Conservation (phyloP, 176 grass and related monocot species). For the Aechmea fasciata region DNA sequence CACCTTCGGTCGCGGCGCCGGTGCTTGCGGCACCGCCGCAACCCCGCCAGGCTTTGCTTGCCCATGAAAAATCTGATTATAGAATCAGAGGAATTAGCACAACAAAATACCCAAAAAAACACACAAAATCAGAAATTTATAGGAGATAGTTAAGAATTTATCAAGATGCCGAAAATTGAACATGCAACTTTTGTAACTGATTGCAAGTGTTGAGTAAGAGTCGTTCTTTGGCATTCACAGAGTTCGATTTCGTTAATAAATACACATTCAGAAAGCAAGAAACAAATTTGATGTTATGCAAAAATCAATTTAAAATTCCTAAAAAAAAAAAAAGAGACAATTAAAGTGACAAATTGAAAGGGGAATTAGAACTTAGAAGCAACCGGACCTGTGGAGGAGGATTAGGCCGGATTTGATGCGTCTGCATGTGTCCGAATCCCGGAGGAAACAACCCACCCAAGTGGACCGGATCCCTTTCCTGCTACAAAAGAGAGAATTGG, state of each 20-base stretch:
- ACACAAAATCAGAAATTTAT: background rate
- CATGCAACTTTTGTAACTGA: too few species aligned
- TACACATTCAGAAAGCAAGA: background rate
- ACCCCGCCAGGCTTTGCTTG: constrained; percentile 54
- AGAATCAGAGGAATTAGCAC: constrained; percentile 2
- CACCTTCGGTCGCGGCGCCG: constrained; percentile 86
- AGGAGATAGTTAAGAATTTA: background rate
- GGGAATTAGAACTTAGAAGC: constrained; percentile 10
- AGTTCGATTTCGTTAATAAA: background rate
- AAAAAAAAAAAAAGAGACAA: constrained; percentile 9
- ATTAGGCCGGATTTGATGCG: constrained; percentile 60
- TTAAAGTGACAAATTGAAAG: background rate
- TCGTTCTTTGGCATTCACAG: too few species aligned
- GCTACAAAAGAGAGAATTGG: background rate
- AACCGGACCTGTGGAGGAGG: constrained; percentile 58
- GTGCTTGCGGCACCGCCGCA: constrained; percentile 36
- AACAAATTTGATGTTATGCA: background rate
- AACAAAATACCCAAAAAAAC: background rate
- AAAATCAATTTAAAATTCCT: background rate
- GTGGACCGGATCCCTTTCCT: constrained; percentile 75
- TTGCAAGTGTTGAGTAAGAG: too few species aligned
- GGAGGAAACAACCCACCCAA: constrained; percentile 60
- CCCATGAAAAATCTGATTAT: constrained; percentile 61
- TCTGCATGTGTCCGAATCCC: constrained; percentile 66
- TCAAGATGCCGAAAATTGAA: background rate